Conservation (phyloP, 352 stramenopile species). For the Phytophthora fragariaefolia region DNA sequence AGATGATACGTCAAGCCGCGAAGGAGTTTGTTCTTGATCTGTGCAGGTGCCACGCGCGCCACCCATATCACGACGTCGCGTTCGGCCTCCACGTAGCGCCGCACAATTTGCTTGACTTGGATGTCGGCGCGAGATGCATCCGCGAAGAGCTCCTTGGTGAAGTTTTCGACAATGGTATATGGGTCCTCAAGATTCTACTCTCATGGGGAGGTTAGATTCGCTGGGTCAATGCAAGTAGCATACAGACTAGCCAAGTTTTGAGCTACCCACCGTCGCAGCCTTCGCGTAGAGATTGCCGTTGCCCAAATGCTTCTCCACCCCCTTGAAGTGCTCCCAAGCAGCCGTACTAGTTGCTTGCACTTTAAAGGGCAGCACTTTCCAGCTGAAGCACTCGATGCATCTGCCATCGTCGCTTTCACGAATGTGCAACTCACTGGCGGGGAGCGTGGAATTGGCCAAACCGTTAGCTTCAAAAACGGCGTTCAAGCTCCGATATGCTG, state of each 20-base stretch:
- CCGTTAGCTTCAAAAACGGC: slow-evolving; percentile 1
- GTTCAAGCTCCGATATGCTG: not conserved
- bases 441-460: not conserved
- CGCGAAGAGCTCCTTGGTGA: slow-evolving; percentile 36
- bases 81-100: slow-evolving; percentile 32
- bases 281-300: not conserved
- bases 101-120: slow-evolving; percentile 36
- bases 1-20: slow-evolving; percentile 32
- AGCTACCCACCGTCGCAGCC: not conserved
- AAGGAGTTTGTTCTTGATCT: slow-evolving; percentile 35
- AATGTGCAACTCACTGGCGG: not conserved
- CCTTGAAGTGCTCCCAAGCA: not conserved
- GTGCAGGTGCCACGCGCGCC: slow-evolving; percentile 23
- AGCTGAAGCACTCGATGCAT: slow-evolving; percentile 2
- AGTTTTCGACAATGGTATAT: slow-evolving; percentile 23
- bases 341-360: not conserved
- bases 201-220: no score
- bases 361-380: not conserved
- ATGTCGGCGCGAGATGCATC: slow-evolving; percentile 36
- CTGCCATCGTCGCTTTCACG: not conserved
- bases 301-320: not conserved
- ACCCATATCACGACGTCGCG: slow-evolving; percentile 36
- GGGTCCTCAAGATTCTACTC: no score
- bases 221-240: no score
- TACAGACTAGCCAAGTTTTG: no score